phyloP scores from a whole-genome alignment of 331 rosid species.

The Telfairia occidentalis region DNA sequence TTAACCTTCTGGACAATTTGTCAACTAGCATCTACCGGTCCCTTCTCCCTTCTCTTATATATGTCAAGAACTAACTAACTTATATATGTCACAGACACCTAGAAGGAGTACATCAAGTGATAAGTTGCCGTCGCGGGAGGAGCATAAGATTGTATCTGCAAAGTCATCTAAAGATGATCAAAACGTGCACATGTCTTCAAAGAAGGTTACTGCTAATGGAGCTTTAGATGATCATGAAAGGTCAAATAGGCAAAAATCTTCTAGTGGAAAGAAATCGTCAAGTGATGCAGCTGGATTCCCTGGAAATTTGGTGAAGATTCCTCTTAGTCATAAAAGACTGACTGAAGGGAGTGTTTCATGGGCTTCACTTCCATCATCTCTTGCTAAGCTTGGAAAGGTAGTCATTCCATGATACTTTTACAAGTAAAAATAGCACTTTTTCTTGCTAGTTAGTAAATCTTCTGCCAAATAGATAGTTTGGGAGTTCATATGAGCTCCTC shows the following conservation, averaged over 20 bases:
- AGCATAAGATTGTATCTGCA: conserved; percentile 29
- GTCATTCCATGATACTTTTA: neutral
- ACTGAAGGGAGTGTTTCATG: conserved; percentile 57
- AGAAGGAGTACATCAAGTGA: conserved; percentile 46
- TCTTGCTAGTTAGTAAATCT: neutral
- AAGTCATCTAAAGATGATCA: conserved; percentile 46
- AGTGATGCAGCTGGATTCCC: conserved; percentile 48
- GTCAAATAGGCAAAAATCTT: conserved; percentile 35
- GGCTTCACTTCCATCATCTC: conserved; percentile 72
- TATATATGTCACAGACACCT: conserved; percentile 36
- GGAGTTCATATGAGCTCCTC: neutral
- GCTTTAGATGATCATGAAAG: conserved; percentile 35
- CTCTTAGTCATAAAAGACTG: conserved; percentile 46
- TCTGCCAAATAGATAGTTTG: neutral
- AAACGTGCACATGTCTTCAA: conserved; percentile 34
- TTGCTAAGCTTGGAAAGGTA: conserved; percentile 87
- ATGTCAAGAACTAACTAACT: neutral
- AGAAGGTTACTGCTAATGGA: conserved; percentile 46
- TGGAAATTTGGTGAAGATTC: conserved; percentile 59
- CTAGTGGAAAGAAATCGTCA: conserved; percentile 53
- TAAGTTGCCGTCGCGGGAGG: conserved; percentile 47
- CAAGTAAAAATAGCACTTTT: neutral
- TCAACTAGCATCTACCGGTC: neutral
- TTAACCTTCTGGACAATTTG: neutral
- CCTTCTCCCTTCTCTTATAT: neutral